Percentiles rank a stretch among this genome's conserved stretches.
phyloP scores from a whole-genome alignment of 2,329 filamentous ascomycete species.

The Botrytis pseudocinerea region DNA sequence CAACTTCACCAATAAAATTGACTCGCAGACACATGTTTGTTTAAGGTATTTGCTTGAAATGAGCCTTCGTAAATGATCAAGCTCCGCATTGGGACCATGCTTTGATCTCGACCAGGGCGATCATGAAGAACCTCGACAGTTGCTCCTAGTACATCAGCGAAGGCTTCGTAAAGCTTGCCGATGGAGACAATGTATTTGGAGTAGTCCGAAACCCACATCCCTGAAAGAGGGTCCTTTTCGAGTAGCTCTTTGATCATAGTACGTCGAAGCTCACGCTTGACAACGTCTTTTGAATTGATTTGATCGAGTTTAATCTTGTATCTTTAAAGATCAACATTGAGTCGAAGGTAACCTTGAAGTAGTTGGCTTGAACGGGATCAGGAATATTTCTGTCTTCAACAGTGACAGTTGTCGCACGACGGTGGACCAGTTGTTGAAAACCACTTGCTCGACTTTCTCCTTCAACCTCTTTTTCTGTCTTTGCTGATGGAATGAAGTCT shows the following conservation, averaged over 20 bases:
- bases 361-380: constrained; percentile 40
- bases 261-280: not conserved
- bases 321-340: not conserved
- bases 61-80: not conserved
- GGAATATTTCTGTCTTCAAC: not conserved
- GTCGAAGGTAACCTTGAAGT: constrained; percentile 17
- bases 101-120: not conserved
- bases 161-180: not conserved
- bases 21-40: not conserved
- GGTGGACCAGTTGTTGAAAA: not conserved
- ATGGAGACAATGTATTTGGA: constrained; percentile 18
- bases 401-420: not conserved
- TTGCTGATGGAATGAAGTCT: not conserved
- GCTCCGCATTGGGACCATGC: not conserved
- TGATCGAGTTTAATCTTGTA: not conserved
- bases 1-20: not conserved
- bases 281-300: not conserved
- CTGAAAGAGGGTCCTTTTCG: not conserved
- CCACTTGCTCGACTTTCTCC: not conserved
- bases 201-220: constrained; percentile 21
- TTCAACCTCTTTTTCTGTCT: not conserved
- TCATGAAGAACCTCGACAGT: not conserved
- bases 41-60: not conserved
- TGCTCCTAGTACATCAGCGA: not conserved
- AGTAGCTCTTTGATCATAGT: not conserved